Evolutionary conservation across 345 rosid genomes (phyloP).

Genomic region (Brassica rapa): DNA sequence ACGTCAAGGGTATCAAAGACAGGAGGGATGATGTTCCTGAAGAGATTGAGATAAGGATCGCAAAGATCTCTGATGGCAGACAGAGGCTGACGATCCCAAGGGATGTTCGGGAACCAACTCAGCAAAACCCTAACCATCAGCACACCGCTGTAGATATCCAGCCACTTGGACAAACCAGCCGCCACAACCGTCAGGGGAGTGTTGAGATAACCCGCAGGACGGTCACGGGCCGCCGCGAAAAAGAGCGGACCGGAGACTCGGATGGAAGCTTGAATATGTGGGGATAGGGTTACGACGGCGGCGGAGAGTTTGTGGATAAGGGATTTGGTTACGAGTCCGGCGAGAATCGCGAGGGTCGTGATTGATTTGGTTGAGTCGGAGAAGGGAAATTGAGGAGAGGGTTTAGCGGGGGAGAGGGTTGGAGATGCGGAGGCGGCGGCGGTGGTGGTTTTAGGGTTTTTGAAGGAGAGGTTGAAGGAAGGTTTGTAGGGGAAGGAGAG

Average conservation of each 20-base stretch:
- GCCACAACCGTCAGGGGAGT: conserved; percentile 86
- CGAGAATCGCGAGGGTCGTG: conserved; percentile 41
- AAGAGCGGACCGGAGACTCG: conserved; percentile 53
- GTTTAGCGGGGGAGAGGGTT: not conserved
- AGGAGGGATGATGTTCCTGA: conserved; percentile 82
- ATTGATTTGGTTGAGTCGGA: conserved; percentile 49
- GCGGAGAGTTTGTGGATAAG: conserved; percentile 39
- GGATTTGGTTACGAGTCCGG: conserved; percentile 39
- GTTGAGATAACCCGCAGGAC: conserved; percentile 56
- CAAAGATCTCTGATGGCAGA: conserved; percentile 80
- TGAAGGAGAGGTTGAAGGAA: conserved; percentile 18
- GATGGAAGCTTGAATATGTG: conserved; percentile 37
- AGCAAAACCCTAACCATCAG: conserved; percentile 76
- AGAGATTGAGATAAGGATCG: conserved; percentile 84
- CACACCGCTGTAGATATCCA: conserved; percentile 48
- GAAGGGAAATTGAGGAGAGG: conserved; percentile 27
- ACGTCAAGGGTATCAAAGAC: conserved; percentile 77
- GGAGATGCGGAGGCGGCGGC: conserved; percentile 28
- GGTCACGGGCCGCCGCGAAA: conserved; percentile 62
- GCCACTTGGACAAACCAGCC: conserved; percentile 83
- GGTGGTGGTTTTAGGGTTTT: conserved; percentile 25
- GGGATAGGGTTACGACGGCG: conserved; percentile 35
- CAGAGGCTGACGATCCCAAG: conserved; percentile 86
- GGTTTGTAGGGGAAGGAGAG: conserved; percentile 19
- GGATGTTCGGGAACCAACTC: conserved; percentile 93